phyloP scores from a whole-genome alignment of 2,329 filamentous ascomycete genomes.

The Uncinocarpus reesii region DNA sequence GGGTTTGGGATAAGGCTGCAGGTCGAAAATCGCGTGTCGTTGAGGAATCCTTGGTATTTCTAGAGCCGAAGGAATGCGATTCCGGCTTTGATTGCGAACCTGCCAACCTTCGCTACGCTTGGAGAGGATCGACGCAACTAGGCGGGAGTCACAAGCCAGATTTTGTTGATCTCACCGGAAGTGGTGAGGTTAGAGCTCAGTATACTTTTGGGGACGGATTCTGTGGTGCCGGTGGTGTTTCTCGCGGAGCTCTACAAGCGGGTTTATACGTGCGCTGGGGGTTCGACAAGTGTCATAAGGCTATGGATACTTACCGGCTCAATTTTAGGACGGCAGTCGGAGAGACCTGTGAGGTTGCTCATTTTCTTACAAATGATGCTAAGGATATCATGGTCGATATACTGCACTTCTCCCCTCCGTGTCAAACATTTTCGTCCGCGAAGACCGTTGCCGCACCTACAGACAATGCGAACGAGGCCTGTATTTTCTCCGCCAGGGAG shows the following conservation, averaged over 20 bases:
- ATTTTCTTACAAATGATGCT: slow-evolving; percentile 28
- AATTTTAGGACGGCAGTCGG: slow-evolving; percentile 45
- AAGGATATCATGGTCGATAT: slow-evolving; percentile 49
- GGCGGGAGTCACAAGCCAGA: slow-evolving; percentile 22
- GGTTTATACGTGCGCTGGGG: slow-evolving; percentile 52
- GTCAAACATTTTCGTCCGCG: slow-evolving; percentile 63
- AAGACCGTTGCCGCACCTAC: slow-evolving; percentile 50
- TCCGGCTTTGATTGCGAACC: slow-evolving; percentile 14
- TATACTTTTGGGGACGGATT: slow-evolving; percentile 65
- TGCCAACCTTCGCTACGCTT: slow-evolving; percentile 22
- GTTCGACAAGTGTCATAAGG: slow-evolving; percentile 52
- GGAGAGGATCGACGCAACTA: slow-evolving; percentile 26
- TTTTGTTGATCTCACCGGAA: slow-evolving; percentile 20
- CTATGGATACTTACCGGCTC: slow-evolving; percentile 46
- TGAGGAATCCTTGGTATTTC: slow-evolving; percentile 24
- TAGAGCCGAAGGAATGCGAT: slow-evolving; percentile 26
- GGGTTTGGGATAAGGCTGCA: slow-evolving; percentile 12
- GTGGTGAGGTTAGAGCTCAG: slow-evolving; percentile 19
- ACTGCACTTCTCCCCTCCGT: slow-evolving; percentile 66
- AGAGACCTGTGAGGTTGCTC: slow-evolving; percentile 38
- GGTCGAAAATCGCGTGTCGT: neutral
- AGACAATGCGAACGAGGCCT: slow-evolving; percentile 58
- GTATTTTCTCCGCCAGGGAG: slow-evolving; percentile 39
- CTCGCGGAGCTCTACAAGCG: slow-evolving; percentile 50
- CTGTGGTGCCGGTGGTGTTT: slow-evolving; percentile 62